A percentile compares a stretch with the other conserved stretches of the same genome.
Evolutionary conservation across 1,284 basidiomycete species (phyloP).

Genomic region (Leucoagaricus sp.): DNA sequence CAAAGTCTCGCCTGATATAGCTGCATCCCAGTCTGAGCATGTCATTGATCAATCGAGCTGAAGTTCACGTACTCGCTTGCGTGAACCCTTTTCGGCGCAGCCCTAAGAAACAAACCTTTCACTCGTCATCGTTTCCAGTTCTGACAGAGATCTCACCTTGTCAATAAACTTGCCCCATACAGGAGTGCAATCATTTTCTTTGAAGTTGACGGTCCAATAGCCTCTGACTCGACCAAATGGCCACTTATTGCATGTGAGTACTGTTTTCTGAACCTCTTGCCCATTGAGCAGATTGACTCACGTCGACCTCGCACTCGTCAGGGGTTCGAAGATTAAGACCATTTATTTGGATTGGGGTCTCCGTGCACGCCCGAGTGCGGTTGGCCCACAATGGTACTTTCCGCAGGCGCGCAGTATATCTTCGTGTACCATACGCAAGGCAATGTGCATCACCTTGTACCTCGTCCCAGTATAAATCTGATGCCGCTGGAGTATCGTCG

Average conservation of each 20-base stretch:
- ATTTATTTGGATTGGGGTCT: slow-evolving; percentile 27
- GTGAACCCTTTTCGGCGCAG: slow-evolving; percentile 22
- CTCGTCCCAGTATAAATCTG: slow-evolving; percentile 25
- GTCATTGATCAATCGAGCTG: background rate
- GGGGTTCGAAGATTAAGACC: slow-evolving; percentile 24
- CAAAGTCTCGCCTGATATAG: slow-evolving; percentile 28
- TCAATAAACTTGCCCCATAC: slow-evolving; percentile 29
- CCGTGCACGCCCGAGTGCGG: slow-evolving; percentile 25
- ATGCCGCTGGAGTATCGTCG: background rate
- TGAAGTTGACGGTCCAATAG: slow-evolving; percentile 28
- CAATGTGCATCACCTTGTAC: slow-evolving; percentile 24
- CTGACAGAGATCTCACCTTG: slow-evolving; percentile 21
- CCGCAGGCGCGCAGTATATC: slow-evolving; percentile 29
- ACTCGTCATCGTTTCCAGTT: background rate
- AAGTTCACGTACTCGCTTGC: slow-evolving; percentile 22
- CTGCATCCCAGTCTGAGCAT: slow-evolving; percentile 18
- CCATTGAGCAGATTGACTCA: slow-evolving; percentile 14
- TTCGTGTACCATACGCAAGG: slow-evolving; percentile 26
- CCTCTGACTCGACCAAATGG: slow-evolving; percentile 29
- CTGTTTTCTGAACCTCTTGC: background rate
- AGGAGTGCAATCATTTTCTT: slow-evolving; percentile 27
- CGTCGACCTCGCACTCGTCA: slow-evolving; percentile 28
- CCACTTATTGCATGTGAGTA: slow-evolving; percentile 23
- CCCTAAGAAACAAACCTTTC: slow-evolving; percentile 22
- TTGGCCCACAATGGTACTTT: slow-evolving; percentile 27